Base-by-base conservation (phyloP, 73 alveolate species). In the Paramecium pentaurelia region DNA sequence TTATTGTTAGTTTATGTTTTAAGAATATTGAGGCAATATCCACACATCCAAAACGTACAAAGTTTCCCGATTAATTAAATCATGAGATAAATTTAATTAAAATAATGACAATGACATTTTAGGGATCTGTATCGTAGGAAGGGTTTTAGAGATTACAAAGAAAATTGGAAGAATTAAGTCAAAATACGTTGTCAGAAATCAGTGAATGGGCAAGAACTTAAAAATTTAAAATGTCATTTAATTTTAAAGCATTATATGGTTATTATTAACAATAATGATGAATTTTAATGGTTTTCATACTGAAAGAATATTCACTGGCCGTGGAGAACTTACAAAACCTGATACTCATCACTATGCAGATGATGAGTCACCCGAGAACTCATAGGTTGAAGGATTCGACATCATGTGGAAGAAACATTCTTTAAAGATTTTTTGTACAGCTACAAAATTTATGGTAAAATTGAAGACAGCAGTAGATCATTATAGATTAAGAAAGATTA, bases 221-320 rank as follows among this genome's bases (percentile, higher is more conserved):
- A 38, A 73, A 73, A 73, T 73, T 30, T 73, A 12, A 73, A 73
- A 73, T 73, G 34, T 73, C 37, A 37, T 34, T 16, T 40, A 73
- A 73, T 73, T 73, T 36, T n/a, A 73, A 73, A 73, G 87, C 86
- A 12, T 73, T 73, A 73, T 73, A 8, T 73, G 68, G 64, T 37
- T 73, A 73, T 73, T 73, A 73, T 73, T 73, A 40, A 73, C 37
- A 64, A 64, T 64, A 28, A 64, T 64, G 84, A 64, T 64, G 84
- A 64, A 64, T 64, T 64, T 64, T 64, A 64, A 64, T 64, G 84
- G 28, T 64, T 64, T 64, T 34, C 16, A 64, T 28, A 64, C 84
- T 64, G 84, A 64, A 64, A 64, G 84, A 64, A 64, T 64, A 12
- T 64, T 64, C 22, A 64, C 84, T 64, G 84, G 84, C 27, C 84